Evolutionary conservation across 2,329 filamentous ascomycete genomes (phyloP), one percentile per base, ranked within the genome.

Genomic region (Chaetomium sp.): DNA sequence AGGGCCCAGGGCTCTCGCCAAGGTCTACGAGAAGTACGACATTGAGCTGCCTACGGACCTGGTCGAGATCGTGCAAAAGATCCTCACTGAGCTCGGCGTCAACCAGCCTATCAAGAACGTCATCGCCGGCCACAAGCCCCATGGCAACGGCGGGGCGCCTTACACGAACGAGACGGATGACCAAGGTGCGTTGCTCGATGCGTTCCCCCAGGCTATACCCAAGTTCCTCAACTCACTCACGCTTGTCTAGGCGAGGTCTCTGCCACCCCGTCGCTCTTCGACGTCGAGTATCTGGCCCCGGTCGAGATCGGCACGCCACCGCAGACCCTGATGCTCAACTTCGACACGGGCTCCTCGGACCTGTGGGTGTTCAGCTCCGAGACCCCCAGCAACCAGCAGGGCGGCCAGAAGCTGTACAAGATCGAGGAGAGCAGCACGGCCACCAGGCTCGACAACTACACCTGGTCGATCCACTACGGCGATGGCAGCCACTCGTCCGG

Each of bases 291-390:
- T 66, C 75, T 86, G 53, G 81, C 80, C 35, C 85, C 87, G 0
- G 87, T 90, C 62, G 82, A 80, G 25, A 79, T 90, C 71, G 88
- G 87, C 63, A 80, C 69, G 1, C 76, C 76, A 38, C 72, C 75
- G 10, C 83, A 84, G 69, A 85, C 80, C 8, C 70, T 90, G 71
- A 83, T 85, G 69, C 78, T 90, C 69, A 85, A 90, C 74, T 86
- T 90, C 69, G 88, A 90, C 71, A 90, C 88, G 45, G 88, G 87
- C 27, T 88, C 85, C 59, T 81, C 87, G 50, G 88, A 90, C 76
- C 79, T 90, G 81, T 90, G 88, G 87, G 86, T 88, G 38, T 90
- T 87, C 77, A 88, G 85, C 19, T 80, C 76, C 54, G 78, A 85
- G 60, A 81, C 86, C 49, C 75, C 84, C 6, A 67, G 75, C 16